A percentile compares a stretch with the other conserved stretches of the same genome.
Evolutionary conservation across 257 asterid species (phyloP).

Genomic region (Nicotiana tabacum): DNA sequence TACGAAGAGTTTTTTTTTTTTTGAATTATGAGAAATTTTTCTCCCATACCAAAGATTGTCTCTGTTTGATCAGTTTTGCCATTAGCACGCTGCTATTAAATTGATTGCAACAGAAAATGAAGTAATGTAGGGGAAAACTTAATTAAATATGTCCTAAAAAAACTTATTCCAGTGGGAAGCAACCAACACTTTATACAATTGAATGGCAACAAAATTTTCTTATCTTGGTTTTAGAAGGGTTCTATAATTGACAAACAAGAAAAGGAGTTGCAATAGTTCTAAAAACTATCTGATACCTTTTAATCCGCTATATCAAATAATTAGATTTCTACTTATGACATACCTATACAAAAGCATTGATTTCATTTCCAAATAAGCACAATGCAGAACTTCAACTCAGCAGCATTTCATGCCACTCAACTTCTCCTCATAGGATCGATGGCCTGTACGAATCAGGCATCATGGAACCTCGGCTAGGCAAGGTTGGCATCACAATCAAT

Average conservation of each 20-base stretch:
- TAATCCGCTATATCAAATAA: background rate
- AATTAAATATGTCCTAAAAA: background rate
- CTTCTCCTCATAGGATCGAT: conserved; percentile 13
- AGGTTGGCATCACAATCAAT: background rate
- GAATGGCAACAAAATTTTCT: background rate
- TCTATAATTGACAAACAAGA: background rate
- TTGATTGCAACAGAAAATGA: conserved; percentile 2
- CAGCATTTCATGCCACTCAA: conserved; percentile 2
- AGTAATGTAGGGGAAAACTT: background rate
- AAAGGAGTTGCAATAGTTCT: background rate
- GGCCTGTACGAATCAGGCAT: conserved; percentile 4
- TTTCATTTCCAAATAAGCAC: conserved; percentile 2
- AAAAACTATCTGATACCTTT: conserved; percentile 2
- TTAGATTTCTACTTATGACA: background rate
- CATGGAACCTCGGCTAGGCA: conserved; percentile 4
- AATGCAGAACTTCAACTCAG: conserved; percentile 13
- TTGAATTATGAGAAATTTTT: too few relatives aligned
- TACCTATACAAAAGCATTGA: background rate
- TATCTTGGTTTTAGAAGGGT: background rate
- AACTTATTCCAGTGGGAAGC: background rate
- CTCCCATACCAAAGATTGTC: background rate
- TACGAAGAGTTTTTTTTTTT: too few relatives aligned
- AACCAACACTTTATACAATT: conserved; percentile 10
- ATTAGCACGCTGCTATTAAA: background rate
- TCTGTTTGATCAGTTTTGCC: background rate